Base-by-base conservation (phyloP, 306 rosid species). In the Prunus armeniaca region DNA sequence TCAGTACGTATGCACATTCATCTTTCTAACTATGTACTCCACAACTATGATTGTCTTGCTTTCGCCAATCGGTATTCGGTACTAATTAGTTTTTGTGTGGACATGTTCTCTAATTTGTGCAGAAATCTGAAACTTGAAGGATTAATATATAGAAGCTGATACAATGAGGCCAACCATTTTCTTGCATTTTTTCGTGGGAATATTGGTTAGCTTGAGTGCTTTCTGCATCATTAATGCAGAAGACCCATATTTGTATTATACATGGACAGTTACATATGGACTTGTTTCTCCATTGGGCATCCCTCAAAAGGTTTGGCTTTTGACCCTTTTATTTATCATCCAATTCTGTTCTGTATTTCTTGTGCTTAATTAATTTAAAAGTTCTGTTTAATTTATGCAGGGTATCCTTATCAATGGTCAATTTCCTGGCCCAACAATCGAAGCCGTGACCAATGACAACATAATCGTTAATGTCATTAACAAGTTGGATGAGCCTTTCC, bases 381-480 rank as follows among this genome's bases (percentile, higher is more conserved):
- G 8, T 27, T 11, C 22, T 25, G 30, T 6, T 10, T 32, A 14
- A 32, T 62, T 62, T 20, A 38, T 66, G 24, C 81, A 94, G 98
- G 97, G 84, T 2, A 94, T 91, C 75, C 96, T 91, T 61, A 91
- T 94, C 50, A 94, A 91, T 66, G 97, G 97, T 12, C 87, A 91
- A 76, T 91, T 90, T 72, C 98, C 98, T 5, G 97, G 97, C n/a
- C 98, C 98, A 11, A 87, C 74, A 12, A 73, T 94, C 52, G 96
- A 94, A 0, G 86, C 88, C 54, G 87, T 87, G 43, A 94, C 98
- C 10, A 94, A 94, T 79, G 90, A 91, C 67, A 94, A 91, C 56
- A 85, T 94, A 32, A 8, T 91, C 24, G 81, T 94, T 0, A 76
- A 85, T 83, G 93, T 91, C 68, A 81, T 85, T 56, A 94, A 94